These are phyloP conservation scores for Tarenaya hassleriana DNA, from an alignment of 345 rosid species.

Conservation along the genomic window DNA sequence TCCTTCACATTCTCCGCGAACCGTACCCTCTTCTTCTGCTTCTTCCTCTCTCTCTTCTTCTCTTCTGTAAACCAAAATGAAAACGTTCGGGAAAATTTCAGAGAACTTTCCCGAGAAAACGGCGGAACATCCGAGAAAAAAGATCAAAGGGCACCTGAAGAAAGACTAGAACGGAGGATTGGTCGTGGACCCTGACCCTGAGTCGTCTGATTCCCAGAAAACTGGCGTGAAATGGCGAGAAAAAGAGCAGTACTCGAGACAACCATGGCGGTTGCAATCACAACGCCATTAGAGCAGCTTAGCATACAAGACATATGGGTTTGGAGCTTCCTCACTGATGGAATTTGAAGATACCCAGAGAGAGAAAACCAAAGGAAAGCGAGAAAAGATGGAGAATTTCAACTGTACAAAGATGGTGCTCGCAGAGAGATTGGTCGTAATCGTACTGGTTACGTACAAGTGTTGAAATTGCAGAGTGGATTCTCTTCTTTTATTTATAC, in stretches of 20 bases:
- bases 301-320: conserved; percentile 33
- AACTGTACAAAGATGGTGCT: no score
- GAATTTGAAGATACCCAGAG: neutral
- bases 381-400: no score
- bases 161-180: conserved; percentile 46
- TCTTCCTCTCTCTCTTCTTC: conserved; percentile 36
- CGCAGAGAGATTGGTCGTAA: no score
- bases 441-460: no score
- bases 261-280: conserved; percentile 74
- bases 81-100: neutral
- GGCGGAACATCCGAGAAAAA: conserved; percentile 15
- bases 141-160: conserved; percentile 40
- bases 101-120: no score
- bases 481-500: no score
- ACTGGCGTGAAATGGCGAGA: conserved; percentile 53
- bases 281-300: conserved; percentile 43
- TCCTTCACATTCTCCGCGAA: conserved; percentile 82
- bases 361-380: no score
- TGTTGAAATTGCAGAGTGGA: no score
- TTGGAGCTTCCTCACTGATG: no score
- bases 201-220: conserved; percentile 26
- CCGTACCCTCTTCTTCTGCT: conserved; percentile 50
- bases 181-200: conserved; percentile 9
- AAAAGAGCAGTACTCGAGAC: conserved; percentile 68
- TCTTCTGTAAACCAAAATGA: conserved; percentile 29